Base-by-base conservation (phyloP, 306 rosid genomes). In the Lathyrus aphaca region DNA sequence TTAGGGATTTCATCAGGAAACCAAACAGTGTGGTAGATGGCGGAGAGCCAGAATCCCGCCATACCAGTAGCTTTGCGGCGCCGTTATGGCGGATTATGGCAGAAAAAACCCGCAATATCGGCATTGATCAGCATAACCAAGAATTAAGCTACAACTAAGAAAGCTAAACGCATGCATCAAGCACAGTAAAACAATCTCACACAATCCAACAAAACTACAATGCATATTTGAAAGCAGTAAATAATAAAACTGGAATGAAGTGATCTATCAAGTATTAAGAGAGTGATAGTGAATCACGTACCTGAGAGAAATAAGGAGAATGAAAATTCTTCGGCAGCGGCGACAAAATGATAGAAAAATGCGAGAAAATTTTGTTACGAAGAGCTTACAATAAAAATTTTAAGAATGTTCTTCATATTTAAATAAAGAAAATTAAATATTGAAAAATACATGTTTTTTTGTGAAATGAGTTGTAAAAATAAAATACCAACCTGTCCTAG, bases 291-390 rank as follows among this genome's bases (percentile, higher is more conserved):
- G 38, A 21, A 66, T 79, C 39, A 86, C 86, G 78, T 66, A 53
- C 60, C 96, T 88, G 64, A 61, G 44, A 38, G 29, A 18, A 61
- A 61, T 37, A 46, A 10, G 82, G 21, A 40, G 77, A 71, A 73
- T 55, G 53, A 6, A 13, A 59, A 37, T 77, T 61, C 85, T 74
- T 77, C 42, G 82, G 84, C 76, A 73, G 85, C 83, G 75, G 68
- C 77, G 76, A 85, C 77, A 89, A 83, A 70, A 80, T 81, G 75
- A 71, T 67, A 83, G 83, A 88, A 87, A 89, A 89, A 86, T 54
- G 67, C 80, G 66, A 81, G 84, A 87, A 87, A 88, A 85, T 1
- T 7, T 35, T 35, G 39, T 35, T 51, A 62, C 77, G 72, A 81
- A 19, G 6, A 19, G 4, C 29, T 1, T 25, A 25, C 3, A 49